Percentiles rank a stretch among this genome's conserved stretches.
Evolutionary conservation across 1,284 basidiomycete genomes (phyloP).

Genomic region (Hymenochaete sp.): DNA sequence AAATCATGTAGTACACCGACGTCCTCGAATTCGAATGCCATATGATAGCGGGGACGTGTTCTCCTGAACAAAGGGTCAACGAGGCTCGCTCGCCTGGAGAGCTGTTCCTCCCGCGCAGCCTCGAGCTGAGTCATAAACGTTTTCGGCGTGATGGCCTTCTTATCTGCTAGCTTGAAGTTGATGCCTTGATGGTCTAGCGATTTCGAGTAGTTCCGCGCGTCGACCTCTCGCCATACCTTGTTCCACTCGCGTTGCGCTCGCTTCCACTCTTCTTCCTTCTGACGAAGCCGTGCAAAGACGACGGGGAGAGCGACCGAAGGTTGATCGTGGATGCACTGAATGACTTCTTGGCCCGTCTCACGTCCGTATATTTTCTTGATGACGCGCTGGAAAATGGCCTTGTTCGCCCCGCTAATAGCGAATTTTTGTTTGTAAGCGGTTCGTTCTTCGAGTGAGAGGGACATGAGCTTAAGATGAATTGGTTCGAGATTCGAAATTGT

Average conservation of each 20-base stretch:
- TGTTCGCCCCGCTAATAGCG: conserved; percentile 83
- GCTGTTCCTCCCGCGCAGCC: conserved; percentile 78
- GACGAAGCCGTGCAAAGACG: conserved; percentile 85
- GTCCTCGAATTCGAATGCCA: conserved; percentile 76
- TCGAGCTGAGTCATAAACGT: conserved; percentile 88
- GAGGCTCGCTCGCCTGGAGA: conserved; percentile 66
- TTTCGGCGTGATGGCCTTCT: conserved; percentile 82
- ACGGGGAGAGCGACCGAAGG: conserved; percentile 89
- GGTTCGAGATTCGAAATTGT: conserved; percentile 92
- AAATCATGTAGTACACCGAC: conserved; percentile 75
- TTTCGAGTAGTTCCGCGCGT: conserved; percentile 89
- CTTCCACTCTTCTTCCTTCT: conserved; percentile 99
- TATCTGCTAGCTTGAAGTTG: conserved; percentile 86
- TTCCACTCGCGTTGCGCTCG: conserved; percentile 99
- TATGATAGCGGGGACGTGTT: conserved; percentile 67
- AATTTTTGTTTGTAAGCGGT: conserved; percentile 83
- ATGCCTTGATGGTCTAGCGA: conserved; percentile 91
- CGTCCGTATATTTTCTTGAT: conserved; percentile 97
- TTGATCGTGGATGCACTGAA: conserved; percentile 88
- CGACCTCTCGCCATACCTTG: conserved; percentile 97
- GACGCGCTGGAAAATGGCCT: conserved; percentile 88
- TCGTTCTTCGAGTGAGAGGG: conserved; percentile 77
- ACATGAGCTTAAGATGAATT: conserved; percentile 81
- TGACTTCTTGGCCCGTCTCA: conserved; percentile 81
- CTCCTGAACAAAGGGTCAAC: conserved; percentile 72